Percentiles rank a stretch among this genome's conserved stretches.
Evolutionary conservation across 371 early-diverging fungal genomes (phyloP).

Genomic region (Phascolomyces articulosus): DNA sequence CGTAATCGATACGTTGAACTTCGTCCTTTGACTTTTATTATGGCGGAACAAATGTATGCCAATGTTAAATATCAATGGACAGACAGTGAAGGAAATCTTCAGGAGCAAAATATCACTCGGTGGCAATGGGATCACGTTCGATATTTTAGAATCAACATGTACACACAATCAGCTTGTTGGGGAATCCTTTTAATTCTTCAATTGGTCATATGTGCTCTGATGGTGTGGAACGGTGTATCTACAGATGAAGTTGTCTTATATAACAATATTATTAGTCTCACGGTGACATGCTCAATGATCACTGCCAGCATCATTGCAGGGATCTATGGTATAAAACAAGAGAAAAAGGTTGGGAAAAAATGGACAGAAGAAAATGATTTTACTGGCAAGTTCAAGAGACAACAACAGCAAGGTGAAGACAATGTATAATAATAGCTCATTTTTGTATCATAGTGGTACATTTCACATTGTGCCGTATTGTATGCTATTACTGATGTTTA

Average conservation of each 20-base stretch:
- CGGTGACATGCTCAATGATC: too few relatives aligned
- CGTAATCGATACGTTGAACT: conserved; percentile 26
- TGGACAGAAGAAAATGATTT: conserved; percentile 1
- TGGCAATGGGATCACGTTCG: conserved; percentile 30
- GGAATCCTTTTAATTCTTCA: conserved; percentile 32
- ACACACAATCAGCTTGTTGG: conserved; percentile 27
- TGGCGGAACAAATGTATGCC: conserved; percentile 27
- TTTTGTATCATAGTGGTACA: too few relatives aligned
- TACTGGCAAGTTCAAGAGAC: not conserved
- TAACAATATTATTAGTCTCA: not conserved
- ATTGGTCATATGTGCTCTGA: conserved; percentile 35
- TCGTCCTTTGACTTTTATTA: conserved; percentile 34
- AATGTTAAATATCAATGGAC: conserved; percentile 25
- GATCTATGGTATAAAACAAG: not conserved
- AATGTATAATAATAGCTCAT: too few relatives aligned
- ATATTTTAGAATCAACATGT: conserved; percentile 25
- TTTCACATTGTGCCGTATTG: too few relatives aligned
- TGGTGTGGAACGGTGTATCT: conserved; percentile 21
- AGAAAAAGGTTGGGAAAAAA: not conserved
- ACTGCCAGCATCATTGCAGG: not conserved
- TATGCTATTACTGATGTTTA: too few relatives aligned
- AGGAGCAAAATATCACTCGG: conserved; percentile 19
- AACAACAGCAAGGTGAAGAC: too few relatives aligned
- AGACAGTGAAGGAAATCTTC: conserved; percentile 23
- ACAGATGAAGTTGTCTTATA: not conserved